A percentile compares a stretch with the other conserved stretches of the same genome.
Conservation (phyloP, 202 grass and related monocot species). For the Zoysia matrella region DNA sequence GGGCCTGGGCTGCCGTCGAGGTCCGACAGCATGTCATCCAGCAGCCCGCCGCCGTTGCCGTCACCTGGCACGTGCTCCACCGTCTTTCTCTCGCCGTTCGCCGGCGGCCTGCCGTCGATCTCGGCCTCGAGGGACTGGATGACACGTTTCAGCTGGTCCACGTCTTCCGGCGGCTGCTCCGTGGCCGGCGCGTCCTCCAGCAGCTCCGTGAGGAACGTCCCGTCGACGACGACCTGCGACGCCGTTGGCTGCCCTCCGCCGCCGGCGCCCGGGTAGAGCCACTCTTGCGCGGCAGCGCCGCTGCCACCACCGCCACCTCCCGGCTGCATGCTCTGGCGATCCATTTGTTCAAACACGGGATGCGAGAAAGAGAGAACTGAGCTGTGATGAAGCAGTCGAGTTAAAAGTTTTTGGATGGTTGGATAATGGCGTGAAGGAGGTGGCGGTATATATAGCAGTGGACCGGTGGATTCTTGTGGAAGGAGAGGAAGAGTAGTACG, state of each 20-base stretch:
- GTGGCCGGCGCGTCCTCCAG: slow-evolving; percentile 49
- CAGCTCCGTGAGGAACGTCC: slow-evolving; percentile 57
- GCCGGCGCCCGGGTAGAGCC: slow-evolving; percentile 9
- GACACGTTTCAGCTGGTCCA: slow-evolving; percentile 51
- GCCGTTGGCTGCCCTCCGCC: slow-evolving; percentile 22
- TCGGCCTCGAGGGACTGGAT: slow-evolving; percentile 66
- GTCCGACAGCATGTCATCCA: slow-evolving; percentile 59
- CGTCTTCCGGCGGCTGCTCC: slow-evolving; percentile 40
- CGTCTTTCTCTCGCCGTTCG: slow-evolving; percentile 17
- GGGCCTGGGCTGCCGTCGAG: slow-evolving; percentile 11
- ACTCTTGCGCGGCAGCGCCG: slow-evolving; percentile 4
- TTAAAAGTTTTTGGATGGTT: not conserved
- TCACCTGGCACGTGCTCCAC: slow-evolving; percentile 24
- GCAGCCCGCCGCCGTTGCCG: slow-evolving; percentile 33
- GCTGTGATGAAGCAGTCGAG: not conserved
- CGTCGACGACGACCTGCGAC: slow-evolving; percentile 11
- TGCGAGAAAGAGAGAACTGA: not conserved
- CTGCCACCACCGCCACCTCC: not conserved
- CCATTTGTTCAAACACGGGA: slow-evolving; percentile 8
- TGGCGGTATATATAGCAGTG: slow-evolving; percentile 31
- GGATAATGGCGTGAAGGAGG: slow-evolving; percentile 15
- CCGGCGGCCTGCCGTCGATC: slow-evolving; percentile 8
- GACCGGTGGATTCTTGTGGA: slow-evolving; percentile 5
- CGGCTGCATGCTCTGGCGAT: slow-evolving; percentile 9
- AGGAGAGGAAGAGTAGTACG: not conserved